Percentiles rank a stretch among this genome's conserved stretches.
These are phyloP conservation scores for Venturia asperata DNA, from an alignment of 2,329 filamentous ascomycete genomes.

Conservation along the genomic window DNA sequence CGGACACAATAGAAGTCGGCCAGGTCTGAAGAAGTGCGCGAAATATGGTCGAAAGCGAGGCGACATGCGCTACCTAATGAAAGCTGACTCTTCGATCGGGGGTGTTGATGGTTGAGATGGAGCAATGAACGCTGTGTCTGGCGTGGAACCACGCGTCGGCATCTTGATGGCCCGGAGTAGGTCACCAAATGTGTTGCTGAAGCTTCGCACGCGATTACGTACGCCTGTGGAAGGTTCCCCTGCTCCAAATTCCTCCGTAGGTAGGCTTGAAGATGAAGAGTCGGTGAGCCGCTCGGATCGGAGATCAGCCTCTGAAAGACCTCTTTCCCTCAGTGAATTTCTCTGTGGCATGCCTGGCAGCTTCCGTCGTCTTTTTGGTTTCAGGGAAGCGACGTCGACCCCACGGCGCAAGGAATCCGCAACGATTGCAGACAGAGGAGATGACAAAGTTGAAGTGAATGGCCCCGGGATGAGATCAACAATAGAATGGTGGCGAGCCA, in stretches of 20 bases:
- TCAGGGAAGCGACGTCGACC: conserved; percentile 14
- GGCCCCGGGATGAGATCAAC: conserved; percentile 51
- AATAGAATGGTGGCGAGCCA: conserved; percentile 41
- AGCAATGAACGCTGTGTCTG: neutral
- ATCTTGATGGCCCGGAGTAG: conserved; percentile 4
- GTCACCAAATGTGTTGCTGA: conserved; percentile 19
- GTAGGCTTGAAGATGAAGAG: conserved; percentile 10
- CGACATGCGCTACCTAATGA: neutral
- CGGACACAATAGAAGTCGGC: neutral
- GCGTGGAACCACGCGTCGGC: neutral
- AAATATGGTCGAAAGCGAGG: neutral
- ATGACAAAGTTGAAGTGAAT: conserved; percentile 53
- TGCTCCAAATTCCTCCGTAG: neutral
- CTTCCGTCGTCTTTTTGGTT: conserved; percentile 9
- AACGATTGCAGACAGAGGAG: conserved; percentile 55
- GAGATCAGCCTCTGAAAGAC: conserved; percentile 15
- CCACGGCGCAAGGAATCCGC: conserved; percentile 57
- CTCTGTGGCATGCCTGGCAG: conserved; percentile 18
- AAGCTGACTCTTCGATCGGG: neutral
- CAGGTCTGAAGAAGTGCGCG: neutral
- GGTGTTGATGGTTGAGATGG: neutral
- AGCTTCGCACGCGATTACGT: conserved; percentile 9
- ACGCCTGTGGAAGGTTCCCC: neutral
- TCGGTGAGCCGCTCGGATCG: neutral
- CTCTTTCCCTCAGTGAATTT: conserved; percentile 7